Evolutionary conservation across 1,139 yeast genomes (phyloP).

Genomic region (Saccharomycopsis hybrid): DNA sequence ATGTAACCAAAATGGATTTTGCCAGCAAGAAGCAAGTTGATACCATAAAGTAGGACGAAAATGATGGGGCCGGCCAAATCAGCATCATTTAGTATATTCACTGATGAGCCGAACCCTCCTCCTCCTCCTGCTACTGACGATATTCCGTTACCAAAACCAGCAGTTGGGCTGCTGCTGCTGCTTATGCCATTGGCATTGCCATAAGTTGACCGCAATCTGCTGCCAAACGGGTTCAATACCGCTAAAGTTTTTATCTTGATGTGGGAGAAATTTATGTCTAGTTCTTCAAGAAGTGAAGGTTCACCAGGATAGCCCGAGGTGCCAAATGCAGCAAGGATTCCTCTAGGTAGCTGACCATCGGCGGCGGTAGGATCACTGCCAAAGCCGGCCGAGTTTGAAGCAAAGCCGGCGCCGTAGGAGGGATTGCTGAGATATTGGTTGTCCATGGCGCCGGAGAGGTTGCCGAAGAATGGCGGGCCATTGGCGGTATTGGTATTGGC

Average conservation of each 20-base stretch:
- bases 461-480: slow-evolving; percentile 17
- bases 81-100: slow-evolving; percentile 67
- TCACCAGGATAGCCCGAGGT: slow-evolving; percentile 93
- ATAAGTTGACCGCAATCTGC: slow-evolving; percentile 40
- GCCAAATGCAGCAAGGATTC: slow-evolving; percentile 86
- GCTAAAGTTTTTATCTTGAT: slow-evolving; percentile 80
- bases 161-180: not conserved
- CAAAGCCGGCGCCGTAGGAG: slow-evolving; percentile 7
- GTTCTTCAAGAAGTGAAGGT: slow-evolving; percentile 84
- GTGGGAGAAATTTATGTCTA: slow-evolving; percentile 88
- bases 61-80: slow-evolving; percentile 95
- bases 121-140: not conserved
- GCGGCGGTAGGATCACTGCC: not conserved
- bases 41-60: slow-evolving; percentile 85
- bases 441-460: slow-evolving; percentile 19
- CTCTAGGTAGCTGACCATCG: slow-evolving; percentile 57
- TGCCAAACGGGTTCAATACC: slow-evolving; percentile 73
- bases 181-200: not conserved
- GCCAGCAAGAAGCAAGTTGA: slow-evolving; percentile 73
- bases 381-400: not conserved
- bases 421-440: slow-evolving; percentile 20
- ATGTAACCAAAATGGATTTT: slow-evolving; percentile 95
- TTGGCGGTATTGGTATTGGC: not conserved
- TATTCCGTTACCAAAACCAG: not conserved
- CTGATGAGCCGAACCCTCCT: not conserved